Evolutionary conservation across 257 asterid species (phyloP).

Genomic region (Gentiana macrophylla): DNA sequence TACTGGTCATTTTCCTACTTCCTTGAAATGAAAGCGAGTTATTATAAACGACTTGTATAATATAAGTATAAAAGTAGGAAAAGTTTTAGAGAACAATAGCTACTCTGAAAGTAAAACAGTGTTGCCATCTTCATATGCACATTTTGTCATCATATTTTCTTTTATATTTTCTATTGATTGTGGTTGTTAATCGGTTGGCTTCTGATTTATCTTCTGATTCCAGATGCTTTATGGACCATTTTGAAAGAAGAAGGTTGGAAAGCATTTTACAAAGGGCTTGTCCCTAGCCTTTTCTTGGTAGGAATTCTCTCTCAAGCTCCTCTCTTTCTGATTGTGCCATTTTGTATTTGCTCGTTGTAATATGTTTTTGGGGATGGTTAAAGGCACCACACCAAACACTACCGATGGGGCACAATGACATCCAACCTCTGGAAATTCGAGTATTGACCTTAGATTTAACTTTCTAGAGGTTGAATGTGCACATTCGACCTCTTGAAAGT

Average conservation of each 20-base stretch:
- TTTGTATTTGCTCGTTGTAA: background rate
- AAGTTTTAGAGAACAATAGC: no score
- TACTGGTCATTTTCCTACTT: no score
- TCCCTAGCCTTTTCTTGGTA: slow-evolving; percentile 85
- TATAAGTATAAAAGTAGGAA: no score
- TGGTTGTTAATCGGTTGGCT: background rate
- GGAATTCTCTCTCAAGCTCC: slow-evolving; percentile 11
- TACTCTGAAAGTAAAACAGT: no score
- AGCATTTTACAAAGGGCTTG: slow-evolving; percentile 82
- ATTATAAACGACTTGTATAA: no score
- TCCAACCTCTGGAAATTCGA: no score
- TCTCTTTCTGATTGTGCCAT: background rate
- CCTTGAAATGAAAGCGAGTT: no score
- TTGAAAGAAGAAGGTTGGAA: slow-evolving; percentile 93
- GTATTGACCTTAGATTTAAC: no score
- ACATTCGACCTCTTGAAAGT: no score
- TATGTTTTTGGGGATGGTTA: background rate
- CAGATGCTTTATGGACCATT: slow-evolving; percentile 91
- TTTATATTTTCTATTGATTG: background rate
- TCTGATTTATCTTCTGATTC: slow-evolving; percentile 12
- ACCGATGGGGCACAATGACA: no score
- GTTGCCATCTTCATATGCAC: no score
- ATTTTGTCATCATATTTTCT: background rate
- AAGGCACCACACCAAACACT: background rate
- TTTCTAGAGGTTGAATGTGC: no score